phyloP scores from a whole-genome alignment of 2,329 filamentous ascomycete genomes.

The Sclerotinia nivalis region DNA sequence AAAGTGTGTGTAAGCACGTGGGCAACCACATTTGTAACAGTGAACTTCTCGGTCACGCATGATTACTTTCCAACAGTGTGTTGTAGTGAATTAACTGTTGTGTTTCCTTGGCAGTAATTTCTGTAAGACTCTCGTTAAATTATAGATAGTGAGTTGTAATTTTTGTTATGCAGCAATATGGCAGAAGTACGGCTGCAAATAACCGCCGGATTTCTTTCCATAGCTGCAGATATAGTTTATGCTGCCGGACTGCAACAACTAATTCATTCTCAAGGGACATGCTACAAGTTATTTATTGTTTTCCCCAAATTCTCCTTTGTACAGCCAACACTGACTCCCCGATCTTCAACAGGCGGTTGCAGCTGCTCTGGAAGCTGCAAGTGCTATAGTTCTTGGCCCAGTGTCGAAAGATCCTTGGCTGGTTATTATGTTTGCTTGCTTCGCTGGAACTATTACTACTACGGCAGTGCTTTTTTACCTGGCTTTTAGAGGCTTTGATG shows the following conservation, averaged over 20 bases:
- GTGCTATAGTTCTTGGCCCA: neutral
- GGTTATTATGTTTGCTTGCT: neutral
- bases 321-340: too few relatives aligned
- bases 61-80: too few relatives aligned
- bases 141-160: too few relatives aligned
- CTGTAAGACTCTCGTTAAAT: too few relatives aligned
- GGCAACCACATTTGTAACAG: too few relatives aligned
- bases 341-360: neutral
- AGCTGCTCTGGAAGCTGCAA: neutral
- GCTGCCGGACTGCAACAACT: conserved; percentile 1
- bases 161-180: too few relatives aligned
- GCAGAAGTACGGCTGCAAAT: too few relatives aligned
- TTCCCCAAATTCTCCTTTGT: too few relatives aligned
- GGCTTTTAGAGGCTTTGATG: neutral
- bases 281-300: neutral
- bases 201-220: neutral
- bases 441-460: neutral
- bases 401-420: neutral
- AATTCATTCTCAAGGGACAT: neutral
- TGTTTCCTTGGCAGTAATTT: too few relatives aligned
- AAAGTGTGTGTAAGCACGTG: too few relatives aligned
- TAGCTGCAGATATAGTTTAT: neutral
- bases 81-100: too few relatives aligned
- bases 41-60: too few relatives aligned
- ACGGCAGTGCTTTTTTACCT: neutral